Percentiles rank a stretch among this genome's conserved stretches.
phyloP scores from a whole-genome alignment of 768 basidiomycete genomes.

The Lentinula sp. region DNA sequence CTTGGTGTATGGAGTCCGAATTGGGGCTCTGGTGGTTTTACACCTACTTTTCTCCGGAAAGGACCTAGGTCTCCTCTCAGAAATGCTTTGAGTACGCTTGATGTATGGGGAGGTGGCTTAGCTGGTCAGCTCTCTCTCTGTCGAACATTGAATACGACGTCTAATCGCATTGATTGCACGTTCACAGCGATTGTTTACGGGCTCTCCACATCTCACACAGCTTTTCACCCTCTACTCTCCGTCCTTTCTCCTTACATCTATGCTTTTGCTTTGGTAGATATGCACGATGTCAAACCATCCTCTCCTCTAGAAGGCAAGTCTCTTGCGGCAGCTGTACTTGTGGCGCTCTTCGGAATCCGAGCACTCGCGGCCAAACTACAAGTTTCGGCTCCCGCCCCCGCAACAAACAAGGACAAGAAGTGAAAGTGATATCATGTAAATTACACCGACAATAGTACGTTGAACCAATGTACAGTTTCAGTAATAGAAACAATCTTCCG shows the following conservation, averaged over 20 bases:
- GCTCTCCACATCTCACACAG: background rate
- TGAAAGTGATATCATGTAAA: background rate
- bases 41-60: conserved; percentile 37
- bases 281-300: background rate
- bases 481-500: no score
- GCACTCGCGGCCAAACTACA: background rate
- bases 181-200: background rate
- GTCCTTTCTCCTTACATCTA: conserved; percentile 1
- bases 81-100: conserved; percentile 32
- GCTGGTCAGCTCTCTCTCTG: conserved; percentile 26
- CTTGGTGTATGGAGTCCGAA: conserved; percentile 34
- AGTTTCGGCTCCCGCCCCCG: background rate
- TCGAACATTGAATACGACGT: background rate
- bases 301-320: background rate
- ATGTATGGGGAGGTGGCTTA: conserved; percentile 47
- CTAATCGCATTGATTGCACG: background rate
- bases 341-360: background rate
- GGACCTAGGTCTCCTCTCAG: conserved; percentile 27
- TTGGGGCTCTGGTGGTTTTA: conserved; percentile 33
- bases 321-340: background rate
- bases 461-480: no score
- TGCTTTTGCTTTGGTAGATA: background rate
- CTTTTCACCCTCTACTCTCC: background rate
- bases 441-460: no score
- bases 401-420: background rate